Conservation (phyloP, 257 asterid species). For the Verbascum thapsus region DNA sequence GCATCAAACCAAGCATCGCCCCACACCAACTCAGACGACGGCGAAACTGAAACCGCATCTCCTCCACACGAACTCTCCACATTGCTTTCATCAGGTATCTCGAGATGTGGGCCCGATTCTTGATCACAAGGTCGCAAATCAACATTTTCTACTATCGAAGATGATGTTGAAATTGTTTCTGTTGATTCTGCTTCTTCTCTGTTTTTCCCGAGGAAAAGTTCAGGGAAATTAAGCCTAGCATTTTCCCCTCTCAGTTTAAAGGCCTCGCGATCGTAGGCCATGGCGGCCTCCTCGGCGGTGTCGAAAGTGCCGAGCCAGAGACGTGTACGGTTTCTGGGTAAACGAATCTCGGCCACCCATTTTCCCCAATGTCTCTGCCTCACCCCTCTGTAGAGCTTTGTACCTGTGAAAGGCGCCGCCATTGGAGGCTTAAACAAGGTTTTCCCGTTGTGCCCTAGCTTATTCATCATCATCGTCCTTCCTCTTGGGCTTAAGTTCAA, state of each 20-base stretch:
- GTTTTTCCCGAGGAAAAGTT: conserved; percentile 62
- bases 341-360: conserved; percentile 98
- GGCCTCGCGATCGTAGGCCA: conserved; percentile 94
- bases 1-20: conserved; percentile 71
- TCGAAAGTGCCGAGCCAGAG: conserved; percentile 97
- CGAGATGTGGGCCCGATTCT: conserved; percentile 28
- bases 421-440: conserved; percentile 39
- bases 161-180: conserved; percentile 17
- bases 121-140: neutral
- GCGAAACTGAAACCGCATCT: conserved; percentile 26
- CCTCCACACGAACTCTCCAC: conserved; percentile 16
- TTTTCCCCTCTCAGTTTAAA: conserved; percentile 82
- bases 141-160: conserved; percentile 16
- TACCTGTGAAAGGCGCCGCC: conserved; percentile 45
- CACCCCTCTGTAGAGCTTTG: conserved; percentile 87
- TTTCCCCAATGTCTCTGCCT: conserved; percentile 98
- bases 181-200: neutral
- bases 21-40: conserved; percentile 74
- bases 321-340: conserved; percentile 83
- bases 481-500: conserved; percentile 79
- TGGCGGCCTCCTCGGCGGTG: conserved; percentile 91
- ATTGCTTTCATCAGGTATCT: conserved; percentile 35
- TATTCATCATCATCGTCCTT: conserved; percentile 71
- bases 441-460: conserved; percentile 42
- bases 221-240: conserved; percentile 86